A percentile compares a stretch with the other conserved stretches of the same genome.
Conservation (phyloP, 2,329 filamentous ascomycete species). For the Epichloe sylvatica region DNA sequence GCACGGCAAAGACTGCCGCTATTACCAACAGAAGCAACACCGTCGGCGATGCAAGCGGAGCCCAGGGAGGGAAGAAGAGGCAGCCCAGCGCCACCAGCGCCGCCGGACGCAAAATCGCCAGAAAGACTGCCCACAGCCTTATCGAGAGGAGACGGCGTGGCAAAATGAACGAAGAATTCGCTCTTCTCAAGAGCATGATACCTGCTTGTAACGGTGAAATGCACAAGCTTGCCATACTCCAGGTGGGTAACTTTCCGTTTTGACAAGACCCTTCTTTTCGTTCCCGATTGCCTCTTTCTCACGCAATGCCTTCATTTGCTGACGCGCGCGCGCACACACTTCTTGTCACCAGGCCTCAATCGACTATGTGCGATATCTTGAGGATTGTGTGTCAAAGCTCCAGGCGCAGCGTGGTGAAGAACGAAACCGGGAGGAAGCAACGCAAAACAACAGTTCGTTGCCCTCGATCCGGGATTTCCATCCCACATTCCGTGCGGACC, state of each 20-base stretch:
- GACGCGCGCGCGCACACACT: background rate
- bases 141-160: constrained; percentile 81
- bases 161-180: constrained; percentile 99
- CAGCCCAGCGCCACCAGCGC: constrained; percentile 62
- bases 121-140: constrained; percentile 90
- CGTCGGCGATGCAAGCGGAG: constrained; percentile 7
- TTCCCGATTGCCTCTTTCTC: background rate
- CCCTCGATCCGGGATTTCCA: constrained; percentile 27
- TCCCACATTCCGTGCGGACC: constrained; percentile 26
- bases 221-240: constrained; percentile 92
- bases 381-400: constrained; percentile 71
- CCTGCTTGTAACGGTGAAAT: constrained; percentile 93
- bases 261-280: background rate
- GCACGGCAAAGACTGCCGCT: constrained; percentile 10
- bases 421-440: constrained; percentile 14
- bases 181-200: constrained; percentile 84
- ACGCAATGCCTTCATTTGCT: background rate
- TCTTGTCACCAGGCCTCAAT: constrained; percentile 60
- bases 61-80: constrained; percentile 54
- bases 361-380: constrained; percentile 87
- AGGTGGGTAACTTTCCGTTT: constrained; percentile 41
- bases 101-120: constrained; percentile 83
- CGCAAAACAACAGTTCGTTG: constrained; percentile 16
- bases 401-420: constrained; percentile 42
- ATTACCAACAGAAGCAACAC: constrained; percentile 2